These are phyloP conservation scores for Penicillium simplicissimum DNA, from an alignment of 495 filamentous ascomycete genomes.

Conservation along the genomic window DNA sequence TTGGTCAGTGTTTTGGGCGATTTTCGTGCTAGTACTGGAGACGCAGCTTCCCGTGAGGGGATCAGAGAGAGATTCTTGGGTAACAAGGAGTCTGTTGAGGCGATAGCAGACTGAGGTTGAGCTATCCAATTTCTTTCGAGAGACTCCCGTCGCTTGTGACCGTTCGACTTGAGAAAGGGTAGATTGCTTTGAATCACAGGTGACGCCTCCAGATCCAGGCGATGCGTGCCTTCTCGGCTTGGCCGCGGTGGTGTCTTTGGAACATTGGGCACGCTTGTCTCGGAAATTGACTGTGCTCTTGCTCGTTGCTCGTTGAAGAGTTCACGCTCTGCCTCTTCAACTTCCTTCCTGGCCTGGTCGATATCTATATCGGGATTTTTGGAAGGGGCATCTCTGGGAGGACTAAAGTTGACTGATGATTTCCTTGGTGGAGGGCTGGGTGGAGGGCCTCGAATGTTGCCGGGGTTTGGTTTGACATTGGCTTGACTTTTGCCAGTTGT, in stretches of 20 bases:
- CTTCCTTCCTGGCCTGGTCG: constrained; percentile 26
- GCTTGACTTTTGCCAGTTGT: background rate
- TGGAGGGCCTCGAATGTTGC: constrained; percentile 40
- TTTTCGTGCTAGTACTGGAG: constrained; percentile 36
- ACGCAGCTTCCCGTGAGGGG: constrained; percentile 43
- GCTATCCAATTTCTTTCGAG: constrained; percentile 30
- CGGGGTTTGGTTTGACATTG: background rate
- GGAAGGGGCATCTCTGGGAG: constrained; percentile 21
- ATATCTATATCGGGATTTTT: constrained; percentile 25
- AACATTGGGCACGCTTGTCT: constrained; percentile 6
- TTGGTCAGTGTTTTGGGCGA: constrained; percentile 32
- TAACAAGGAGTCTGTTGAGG: constrained; percentile 43
- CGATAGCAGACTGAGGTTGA: constrained; percentile 29
- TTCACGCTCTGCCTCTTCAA: constrained; percentile 29
- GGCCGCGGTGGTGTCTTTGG: constrained; percentile 54
- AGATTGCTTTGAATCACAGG: constrained; percentile 81
- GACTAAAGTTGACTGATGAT: constrained; percentile 57
- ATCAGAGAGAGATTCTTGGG: constrained; percentile 38
- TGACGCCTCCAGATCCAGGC: constrained; percentile 61
- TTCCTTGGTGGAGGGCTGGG: constrained; percentile 64
- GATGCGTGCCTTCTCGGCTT: constrained; percentile 77
- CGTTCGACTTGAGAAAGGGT: constrained; percentile 40
- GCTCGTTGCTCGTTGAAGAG: constrained; percentile 18
- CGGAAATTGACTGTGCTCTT: background rate
- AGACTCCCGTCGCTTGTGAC: constrained; percentile 47